Evolutionary conservation across 164 flowering plant genomes (phyloP), one percentile per base, ranked within the genome.

Genomic region (Magnolia sinica): DNA sequence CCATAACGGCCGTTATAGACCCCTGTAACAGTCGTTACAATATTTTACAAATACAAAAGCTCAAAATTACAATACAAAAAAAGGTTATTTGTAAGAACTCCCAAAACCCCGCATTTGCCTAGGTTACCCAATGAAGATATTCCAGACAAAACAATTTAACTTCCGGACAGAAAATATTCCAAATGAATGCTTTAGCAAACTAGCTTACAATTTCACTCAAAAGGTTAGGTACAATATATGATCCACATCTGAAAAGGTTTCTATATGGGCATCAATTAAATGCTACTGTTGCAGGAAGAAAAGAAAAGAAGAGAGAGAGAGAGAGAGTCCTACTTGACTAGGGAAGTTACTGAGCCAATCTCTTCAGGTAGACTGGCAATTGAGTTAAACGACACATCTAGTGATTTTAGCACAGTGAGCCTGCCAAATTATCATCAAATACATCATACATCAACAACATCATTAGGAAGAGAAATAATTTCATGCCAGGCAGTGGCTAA

Each of bases 301-400:
- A n/a, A 50, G 50, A 24, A 75, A 23, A 72, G 22, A 70, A 61
- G 71, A 68, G 22, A 37, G 52, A 37, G 45, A 37, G 45, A 37
- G 45, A 37, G 45, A 37, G 45, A 37, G 50, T 50, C 90, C 29
- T 88, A 96, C 99, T 90, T 96, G 85, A 96, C 92, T 74, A 96
- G 91, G 78, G 97, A 81, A 77, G 90, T 79, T 23, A 85, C 90
- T 8, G 92, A 89, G 76, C 97, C 99, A 82, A 94, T 90, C 83
- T 91, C 97, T 61, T 90, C 94, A 23, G 98, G 98, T 45, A 96
- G 75, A 65, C 63, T 77, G 29, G 11, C 69, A 64, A 96, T 70
- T 37, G 81, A 80, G 75, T 96, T 96, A 81, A 83, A 88, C 20
- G 99, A 92, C 31, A 94, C 90, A 74, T 94, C 99, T 50, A 96